Evolutionary conservation across 1,284 basidiomycete genomes (phyloP), one percentile per base, ranked within the genome.

Genomic region (Pseudozyma flocculosa): DNA sequence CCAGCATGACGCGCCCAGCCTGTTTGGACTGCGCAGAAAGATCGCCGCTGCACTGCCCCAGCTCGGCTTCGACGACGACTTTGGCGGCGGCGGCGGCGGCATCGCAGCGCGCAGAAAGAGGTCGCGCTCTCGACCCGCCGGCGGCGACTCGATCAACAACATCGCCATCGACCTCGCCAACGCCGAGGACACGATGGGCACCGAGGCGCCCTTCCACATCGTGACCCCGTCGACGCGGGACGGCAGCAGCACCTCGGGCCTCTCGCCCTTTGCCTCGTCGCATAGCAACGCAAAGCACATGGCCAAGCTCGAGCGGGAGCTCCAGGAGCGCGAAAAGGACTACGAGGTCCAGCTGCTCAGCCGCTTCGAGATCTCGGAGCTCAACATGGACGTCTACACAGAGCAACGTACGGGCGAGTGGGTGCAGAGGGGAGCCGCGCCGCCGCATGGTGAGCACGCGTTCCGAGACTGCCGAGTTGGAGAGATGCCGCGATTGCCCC

Each of bases 381-480:
- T 64, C 50, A 50, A 51, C 30, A 60, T 56, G 56, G 48, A 41
- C 18, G 22, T 64, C 48, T 64, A 59, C 37, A 64, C 61, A 19
- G 61, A 64, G n/a, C 53, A 55, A 19, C 49, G 61, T 2, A 56
- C 54, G 38, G 61, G 56, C 8, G 52, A 24, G 42, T 64, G 61
- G 61, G 14, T 21, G 13, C 18, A 21, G 18, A 9, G 38, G 3
- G 38, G 18, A 3, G 4, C 38, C 5, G 38, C 18, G 18, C 38
- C 38, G 18, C 38, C 5, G 10, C 9, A 4, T 8, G 7, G 32
- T 34, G 15, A 34, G 32, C 14, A 17, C 4, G 7, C 29, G 7
- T 29, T 13, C 5, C 29, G 7, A 7, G 7, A 29, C 29, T 13
- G 29, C 29, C 29, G 29, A 5, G 29, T 29, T n/a, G n/a, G n/a